A percentile compares a stretch with the other conserved stretches of the same genome.
Evolutionary conservation across 192 early-diverging fungal species (phyloP).

Genomic region (Coemansia sp.): DNA sequence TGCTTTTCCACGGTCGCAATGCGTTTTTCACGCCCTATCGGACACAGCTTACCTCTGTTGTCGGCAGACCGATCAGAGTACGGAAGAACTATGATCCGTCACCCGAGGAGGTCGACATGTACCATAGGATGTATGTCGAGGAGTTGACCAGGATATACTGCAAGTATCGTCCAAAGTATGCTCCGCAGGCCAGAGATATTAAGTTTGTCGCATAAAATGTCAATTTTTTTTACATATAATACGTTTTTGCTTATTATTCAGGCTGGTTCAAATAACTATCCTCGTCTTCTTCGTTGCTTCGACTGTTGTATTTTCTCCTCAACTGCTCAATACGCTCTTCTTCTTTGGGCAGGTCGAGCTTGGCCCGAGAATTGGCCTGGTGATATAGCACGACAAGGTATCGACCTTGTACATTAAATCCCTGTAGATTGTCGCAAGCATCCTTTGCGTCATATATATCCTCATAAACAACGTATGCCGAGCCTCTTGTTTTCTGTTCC

Average conservation of each 20-base stretch:
- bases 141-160: conserved; percentile 38
- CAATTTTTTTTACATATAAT: background rate
- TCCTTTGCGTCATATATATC: conserved; percentile 98
- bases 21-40: conserved; percentile 66
- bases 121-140: conserved; percentile 41
- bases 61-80: conserved; percentile 43
- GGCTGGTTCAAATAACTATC: background rate
- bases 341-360: conserved; percentile 75
- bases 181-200: conserved; percentile 25
- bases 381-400: conserved; percentile 96
- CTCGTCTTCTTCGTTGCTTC: conserved; percentile 32
- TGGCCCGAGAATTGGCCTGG: conserved; percentile 74
- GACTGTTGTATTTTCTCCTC: conserved; percentile 43
- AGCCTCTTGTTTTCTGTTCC: conserved; percentile 83
- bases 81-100: conserved; percentile 28
- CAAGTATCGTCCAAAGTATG: conserved; percentile 47
- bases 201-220: conserved; percentile 31
- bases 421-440: conserved; percentile 92
- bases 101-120: conserved; percentile 18
- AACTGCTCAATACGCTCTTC: conserved; percentile 71
- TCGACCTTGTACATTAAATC: conserved; percentile 94
- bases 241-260: too few relatives aligned
- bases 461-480: conserved; percentile 97
- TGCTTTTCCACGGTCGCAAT: conserved; percentile 82
- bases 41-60: conserved; percentile 40